These are phyloP conservation scores for Trametes cubensis DNA, from an alignment of 768 basidiomycete genomes.

Conservation along the genomic window DNA sequence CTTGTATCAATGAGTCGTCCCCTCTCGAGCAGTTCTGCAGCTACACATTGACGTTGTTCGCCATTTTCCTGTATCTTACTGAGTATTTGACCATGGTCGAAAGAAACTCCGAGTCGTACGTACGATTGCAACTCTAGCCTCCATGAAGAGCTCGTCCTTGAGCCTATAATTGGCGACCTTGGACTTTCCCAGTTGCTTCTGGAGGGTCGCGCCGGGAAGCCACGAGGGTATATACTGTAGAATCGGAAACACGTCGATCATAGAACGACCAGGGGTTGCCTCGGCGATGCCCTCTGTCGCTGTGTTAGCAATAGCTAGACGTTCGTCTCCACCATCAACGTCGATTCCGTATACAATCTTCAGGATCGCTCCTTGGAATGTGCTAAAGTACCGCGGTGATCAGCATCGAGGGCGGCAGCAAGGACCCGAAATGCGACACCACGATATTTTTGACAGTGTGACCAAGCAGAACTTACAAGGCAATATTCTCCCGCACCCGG, in stretches of 20 bases:
- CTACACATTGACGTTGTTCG: background rate
- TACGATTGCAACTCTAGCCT: background rate
- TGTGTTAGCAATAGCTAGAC: background rate
- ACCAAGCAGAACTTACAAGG: background rate
- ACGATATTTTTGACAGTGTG: too few relatives aligned
- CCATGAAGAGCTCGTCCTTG: background rate
- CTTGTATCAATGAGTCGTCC: constrained; percentile 15
- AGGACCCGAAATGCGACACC: too few relatives aligned
- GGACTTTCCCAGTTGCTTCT: background rate
- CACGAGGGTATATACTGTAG: constrained; percentile 6
- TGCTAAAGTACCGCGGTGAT: too few relatives aligned
- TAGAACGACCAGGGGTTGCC: background rate
- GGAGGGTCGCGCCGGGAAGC: constrained; percentile 9
- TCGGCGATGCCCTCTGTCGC: background rate
- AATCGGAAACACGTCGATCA: constrained; percentile 3
- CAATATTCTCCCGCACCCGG: background rate
- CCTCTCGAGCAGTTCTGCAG: background rate
- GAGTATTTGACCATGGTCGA: too few relatives aligned
- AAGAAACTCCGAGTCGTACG: too few relatives aligned
- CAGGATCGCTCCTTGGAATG: background rate
- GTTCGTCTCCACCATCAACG: background rate
- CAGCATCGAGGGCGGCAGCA: too few relatives aligned
- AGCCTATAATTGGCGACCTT: background rate
- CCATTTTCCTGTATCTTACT: background rate
- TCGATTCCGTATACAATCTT: constrained; percentile 4